These are phyloP conservation scores for Sporothrix variecibatus DNA, from an alignment of 2,329 filamentous ascomycete genomes.

Conservation along the genomic window DNA sequence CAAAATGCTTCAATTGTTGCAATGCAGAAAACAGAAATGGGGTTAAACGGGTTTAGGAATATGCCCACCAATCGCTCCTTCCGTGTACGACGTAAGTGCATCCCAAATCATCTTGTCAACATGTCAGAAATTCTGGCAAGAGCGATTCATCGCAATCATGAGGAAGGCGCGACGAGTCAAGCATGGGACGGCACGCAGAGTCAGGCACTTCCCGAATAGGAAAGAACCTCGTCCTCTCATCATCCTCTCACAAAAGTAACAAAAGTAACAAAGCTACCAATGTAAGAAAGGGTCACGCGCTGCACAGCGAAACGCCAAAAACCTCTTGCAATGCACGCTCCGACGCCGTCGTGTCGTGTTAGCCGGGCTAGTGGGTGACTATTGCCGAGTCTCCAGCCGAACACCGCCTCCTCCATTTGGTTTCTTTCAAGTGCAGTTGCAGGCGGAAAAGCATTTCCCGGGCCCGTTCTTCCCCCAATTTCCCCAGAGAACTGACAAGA, in stretches of 20 bases:
- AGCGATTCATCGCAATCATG: background rate
- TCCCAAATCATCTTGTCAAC: background rate
- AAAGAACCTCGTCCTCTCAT: background rate
- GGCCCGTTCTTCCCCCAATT: background rate
- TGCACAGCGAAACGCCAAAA: background rate
- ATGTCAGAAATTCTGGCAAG: background rate
- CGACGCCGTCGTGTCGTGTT: background rate
- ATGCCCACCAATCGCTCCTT: background rate
- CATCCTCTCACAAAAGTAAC: too few relatives aligned
- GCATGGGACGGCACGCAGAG: too few relatives aligned
- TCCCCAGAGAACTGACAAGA: slow-evolving; percentile 6
- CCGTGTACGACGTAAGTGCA: background rate
- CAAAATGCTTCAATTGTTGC: background rate
- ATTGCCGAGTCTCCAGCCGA: slow-evolving; percentile 9
- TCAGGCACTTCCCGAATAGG: background rate
- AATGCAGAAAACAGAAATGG: background rate
- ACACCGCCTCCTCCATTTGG: slow-evolving; percentile 14
- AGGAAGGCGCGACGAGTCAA: background rate
- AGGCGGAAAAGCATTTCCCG: slow-evolving; percentile 14
- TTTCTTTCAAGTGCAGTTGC: background rate
- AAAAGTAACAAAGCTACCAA: too few relatives aligned
- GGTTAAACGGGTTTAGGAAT: background rate
- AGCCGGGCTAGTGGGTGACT: slow-evolving; percentile 10
- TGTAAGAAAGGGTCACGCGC: background rate
- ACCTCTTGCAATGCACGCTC: background rate